phyloP scores from a whole-genome alignment of 257 asterid genomes.

The Solanum verrucosum region DNA sequence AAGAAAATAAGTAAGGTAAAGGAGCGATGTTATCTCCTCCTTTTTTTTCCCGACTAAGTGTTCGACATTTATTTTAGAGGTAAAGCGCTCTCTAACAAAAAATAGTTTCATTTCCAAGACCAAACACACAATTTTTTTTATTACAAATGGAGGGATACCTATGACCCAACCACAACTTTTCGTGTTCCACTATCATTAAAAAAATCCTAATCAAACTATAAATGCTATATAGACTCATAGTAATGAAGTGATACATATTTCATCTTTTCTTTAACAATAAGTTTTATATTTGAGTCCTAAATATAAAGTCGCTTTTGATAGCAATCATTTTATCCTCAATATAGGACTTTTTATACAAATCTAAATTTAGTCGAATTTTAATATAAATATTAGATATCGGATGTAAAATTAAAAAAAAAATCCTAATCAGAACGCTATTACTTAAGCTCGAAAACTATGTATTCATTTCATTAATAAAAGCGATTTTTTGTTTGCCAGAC shows the following conservation, averaged over 20 bases:
- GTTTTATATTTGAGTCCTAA: neutral
- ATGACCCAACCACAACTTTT: neutral
- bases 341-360: neutral
- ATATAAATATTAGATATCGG: neutral
- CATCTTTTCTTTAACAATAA: neutral
- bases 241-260: neutral
- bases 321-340: neutral
- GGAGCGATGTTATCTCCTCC: neutral
- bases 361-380: neutral
- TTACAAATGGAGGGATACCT: neutral
- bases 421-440: neutral
- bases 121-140: neutral
- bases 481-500: no score
- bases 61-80: neutral
- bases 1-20: neutral
- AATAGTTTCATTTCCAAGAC: accelerated
- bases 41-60: neutral
- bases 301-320: neutral
- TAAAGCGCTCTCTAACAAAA: neutral
- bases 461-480: neutral
- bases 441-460: neutral
- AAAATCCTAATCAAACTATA: neutral
- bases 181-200: neutral
- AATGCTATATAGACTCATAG: neutral
- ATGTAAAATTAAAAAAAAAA: neutral